phyloP scores from a whole-genome alignment of 2,329 filamentous ascomycete genomes.

The Neonectria ditissima region DNA sequence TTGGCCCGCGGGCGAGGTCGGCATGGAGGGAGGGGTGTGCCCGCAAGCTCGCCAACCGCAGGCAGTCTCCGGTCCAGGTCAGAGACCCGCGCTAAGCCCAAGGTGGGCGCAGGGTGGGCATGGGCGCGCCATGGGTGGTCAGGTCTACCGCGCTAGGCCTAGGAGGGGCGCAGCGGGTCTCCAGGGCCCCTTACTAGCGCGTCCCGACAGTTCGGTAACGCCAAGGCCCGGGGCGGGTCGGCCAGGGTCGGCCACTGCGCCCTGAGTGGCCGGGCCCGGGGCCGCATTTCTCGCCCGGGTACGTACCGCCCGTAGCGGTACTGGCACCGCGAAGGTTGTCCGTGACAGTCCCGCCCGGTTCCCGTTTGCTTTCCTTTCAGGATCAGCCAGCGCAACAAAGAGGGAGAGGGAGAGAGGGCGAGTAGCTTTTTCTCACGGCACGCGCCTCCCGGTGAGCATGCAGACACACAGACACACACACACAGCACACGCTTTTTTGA shows the following conservation, averaged over 20 bases:
- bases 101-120: conserved; percentile 7
- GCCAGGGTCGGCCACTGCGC: conserved; percentile 33
- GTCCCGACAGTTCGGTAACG: conserved; percentile 53
- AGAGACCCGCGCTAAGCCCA: conserved; percentile 9
- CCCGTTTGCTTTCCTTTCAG: neutral
- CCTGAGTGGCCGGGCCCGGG: conserved; percentile 46
- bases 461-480: neutral
- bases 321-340: conserved; percentile 20
- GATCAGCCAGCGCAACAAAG: neutral
- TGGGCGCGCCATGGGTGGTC: conserved; percentile 4
- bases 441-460: neutral
- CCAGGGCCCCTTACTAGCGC: conserved; percentile 47
- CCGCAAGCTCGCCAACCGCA: conserved; percentile 35
- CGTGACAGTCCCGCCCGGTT: conserved; percentile 20
- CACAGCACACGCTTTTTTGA: neutral
- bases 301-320: conserved; percentile 31
- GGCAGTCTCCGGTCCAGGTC: neutral
- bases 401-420: no score
- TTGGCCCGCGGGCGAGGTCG: conserved; percentile 35
- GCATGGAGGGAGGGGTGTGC: conserved; percentile 32
- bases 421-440: neutral
- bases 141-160: conserved; percentile 8
- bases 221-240: conserved; percentile 39
- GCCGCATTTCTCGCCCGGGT: conserved; percentile 34
- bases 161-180: conserved; percentile 18